Conservation (phyloP, 495 filamentous ascomycete species). For the Aspergillus biplanus region DNA sequence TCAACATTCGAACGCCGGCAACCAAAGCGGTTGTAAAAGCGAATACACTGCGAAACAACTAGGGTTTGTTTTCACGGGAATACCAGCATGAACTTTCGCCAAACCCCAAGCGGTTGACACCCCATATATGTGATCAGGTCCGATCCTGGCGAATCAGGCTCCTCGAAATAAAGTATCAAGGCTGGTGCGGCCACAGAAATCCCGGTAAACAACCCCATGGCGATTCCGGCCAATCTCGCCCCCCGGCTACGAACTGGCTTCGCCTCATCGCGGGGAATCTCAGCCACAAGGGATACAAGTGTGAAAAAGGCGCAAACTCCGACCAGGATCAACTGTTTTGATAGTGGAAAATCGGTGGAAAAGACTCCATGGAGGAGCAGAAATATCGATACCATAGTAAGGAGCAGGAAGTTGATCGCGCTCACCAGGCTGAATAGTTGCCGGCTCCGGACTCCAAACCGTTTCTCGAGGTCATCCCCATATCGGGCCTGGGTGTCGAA, state of each 20-base stretch:
- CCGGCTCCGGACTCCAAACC: background rate
- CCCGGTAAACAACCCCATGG: background rate
- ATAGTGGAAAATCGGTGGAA: background rate
- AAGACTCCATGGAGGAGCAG: background rate
- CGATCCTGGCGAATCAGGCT: background rate
- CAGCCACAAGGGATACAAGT: too few relatives aligned
- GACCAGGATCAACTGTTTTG: background rate
- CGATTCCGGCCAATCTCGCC: background rate
- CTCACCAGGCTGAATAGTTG: background rate
- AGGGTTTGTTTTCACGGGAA: background rate
- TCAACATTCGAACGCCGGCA: too few relatives aligned
- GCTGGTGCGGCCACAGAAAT: background rate
- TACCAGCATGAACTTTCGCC: background rate
- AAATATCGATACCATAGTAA: background rate
- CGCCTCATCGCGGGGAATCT: too few relatives aligned
- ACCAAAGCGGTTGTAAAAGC: too few relatives aligned
- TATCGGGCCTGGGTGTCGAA: background rate
- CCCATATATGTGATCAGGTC: background rate
- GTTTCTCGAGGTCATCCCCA: background rate
- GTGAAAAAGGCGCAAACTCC: background rate
- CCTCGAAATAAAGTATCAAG: background rate
- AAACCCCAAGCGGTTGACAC: background rate
- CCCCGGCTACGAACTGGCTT: background rate
- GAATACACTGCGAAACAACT: too few relatives aligned
- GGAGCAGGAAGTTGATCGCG: background rate